Percentiles rank a stretch among this genome's conserved stretches.
These are phyloP conservation scores for Tylopilus plumbeoviolaceoides DNA, from an alignment of 768 basidiomycete genomes.

Conservation along the genomic window DNA sequence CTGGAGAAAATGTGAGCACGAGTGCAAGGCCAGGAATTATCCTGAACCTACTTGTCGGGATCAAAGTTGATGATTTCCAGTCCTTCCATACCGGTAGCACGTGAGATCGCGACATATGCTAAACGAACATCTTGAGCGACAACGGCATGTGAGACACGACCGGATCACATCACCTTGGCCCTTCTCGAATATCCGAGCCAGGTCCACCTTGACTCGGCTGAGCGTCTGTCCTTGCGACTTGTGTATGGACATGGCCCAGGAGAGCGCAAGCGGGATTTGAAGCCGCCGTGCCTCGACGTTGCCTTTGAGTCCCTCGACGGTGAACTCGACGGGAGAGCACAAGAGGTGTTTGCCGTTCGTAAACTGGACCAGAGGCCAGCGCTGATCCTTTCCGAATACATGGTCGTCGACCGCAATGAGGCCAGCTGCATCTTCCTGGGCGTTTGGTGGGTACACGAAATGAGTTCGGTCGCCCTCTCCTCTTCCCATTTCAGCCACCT, in stretches of 20 bases:
- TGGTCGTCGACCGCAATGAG: constrained; percentile 17
- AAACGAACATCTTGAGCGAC: neutral
- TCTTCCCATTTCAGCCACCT: constrained; percentile 26
- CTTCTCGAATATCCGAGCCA: constrained; percentile 88
- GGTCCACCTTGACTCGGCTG: constrained; percentile 88
- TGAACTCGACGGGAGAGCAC: constrained; percentile 33
- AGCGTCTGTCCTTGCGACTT: constrained; percentile 98
- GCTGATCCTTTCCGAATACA: constrained; percentile 13
- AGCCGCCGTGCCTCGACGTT: constrained; percentile 32
- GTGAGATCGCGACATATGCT: constrained; percentile 37
- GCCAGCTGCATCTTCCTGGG: neutral
- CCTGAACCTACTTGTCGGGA: constrained; percentile 25
- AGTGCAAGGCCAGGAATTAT: neutral
- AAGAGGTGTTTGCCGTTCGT: constrained; percentile 27
- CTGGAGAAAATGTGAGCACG: constrained; percentile 15
- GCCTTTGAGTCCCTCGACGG: constrained; percentile 32
- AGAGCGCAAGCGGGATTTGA: constrained; percentile 78
- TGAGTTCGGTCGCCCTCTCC: constrained; percentile 5
- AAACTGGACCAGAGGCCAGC: constrained; percentile 37
- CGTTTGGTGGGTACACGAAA: neutral
- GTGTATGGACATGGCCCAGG: constrained; percentile 99
- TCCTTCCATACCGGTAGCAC: constrained; percentile 39
- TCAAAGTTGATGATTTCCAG: constrained; percentile 38
- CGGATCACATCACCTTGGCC: constrained; percentile 41
- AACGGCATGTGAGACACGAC: neutral